Evolutionary conservation across 176 grass and related monocot species (phyloP).

Genomic region (Musa schizocarpa): DNA sequence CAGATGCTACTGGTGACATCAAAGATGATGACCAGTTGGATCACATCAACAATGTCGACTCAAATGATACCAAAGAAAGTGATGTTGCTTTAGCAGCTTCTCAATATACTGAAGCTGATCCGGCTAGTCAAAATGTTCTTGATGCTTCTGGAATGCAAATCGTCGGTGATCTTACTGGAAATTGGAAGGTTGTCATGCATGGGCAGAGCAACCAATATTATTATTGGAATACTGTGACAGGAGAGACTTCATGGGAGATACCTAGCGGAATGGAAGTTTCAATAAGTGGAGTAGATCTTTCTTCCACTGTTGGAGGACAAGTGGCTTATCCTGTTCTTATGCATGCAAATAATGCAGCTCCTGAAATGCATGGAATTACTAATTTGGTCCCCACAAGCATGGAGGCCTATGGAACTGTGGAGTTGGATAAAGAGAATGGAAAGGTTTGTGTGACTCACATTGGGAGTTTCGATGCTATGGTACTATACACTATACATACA

Average conservation of each 20-base stretch:
- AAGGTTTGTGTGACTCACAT: conserved; percentile 6
- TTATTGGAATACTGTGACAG: conserved; percentile 95
- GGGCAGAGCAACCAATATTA: conserved; percentile 81
- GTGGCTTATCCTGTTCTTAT: conserved; percentile 12
- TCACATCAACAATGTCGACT: conserved; percentile 16
- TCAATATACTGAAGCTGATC: conserved; percentile 19
- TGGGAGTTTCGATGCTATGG: too few relatives aligned
- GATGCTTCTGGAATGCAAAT: conserved; percentile 64
- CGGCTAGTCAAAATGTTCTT: conserved; percentile 20
- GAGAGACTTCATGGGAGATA: conserved; percentile 94
- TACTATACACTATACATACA: not conserved
- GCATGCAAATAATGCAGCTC: conserved; percentile 36
- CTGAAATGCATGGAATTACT: conserved; percentile 22
- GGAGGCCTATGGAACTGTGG: conserved; percentile 33
- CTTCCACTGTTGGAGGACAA: conserved; percentile 15
- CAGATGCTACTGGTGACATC: conserved; percentile 23
- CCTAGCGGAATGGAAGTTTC: conserved; percentile 34
- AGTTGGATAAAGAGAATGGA: conserved; percentile 23
- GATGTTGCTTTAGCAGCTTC: conserved; percentile 20
- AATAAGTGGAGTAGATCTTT: conserved; percentile 23
- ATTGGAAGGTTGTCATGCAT: conserved; percentile 89
- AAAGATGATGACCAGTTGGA: conserved; percentile 31
- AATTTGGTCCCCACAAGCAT: not conserved
- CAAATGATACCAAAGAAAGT: conserved; percentile 29
- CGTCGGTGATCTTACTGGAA: conserved; percentile 56